Percentiles rank a stretch among this genome's conserved stretches.
Conservation (phyloP, 2,329 filamentous ascomycete genomes). For the Rhytidhysteron rufulum region DNA sequence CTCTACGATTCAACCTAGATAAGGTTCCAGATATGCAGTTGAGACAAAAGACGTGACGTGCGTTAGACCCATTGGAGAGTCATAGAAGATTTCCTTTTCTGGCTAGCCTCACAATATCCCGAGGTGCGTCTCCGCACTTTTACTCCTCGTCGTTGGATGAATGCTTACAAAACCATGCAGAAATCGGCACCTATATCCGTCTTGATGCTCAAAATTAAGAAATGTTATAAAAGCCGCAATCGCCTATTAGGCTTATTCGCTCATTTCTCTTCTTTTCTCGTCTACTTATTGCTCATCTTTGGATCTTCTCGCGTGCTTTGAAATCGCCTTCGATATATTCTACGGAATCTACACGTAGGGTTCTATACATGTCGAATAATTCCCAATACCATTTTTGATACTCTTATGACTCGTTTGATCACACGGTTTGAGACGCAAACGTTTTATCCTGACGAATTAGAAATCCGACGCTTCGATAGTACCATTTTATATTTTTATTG, state of each 20-base stretch:
- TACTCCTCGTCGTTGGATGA: conserved; percentile 18
- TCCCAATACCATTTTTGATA: neutral
- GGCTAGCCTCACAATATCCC: neutral
- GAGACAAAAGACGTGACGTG: too few relatives aligned
- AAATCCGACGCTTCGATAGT: too few relatives aligned
- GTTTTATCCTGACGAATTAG: too few relatives aligned
- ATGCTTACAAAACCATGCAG: conserved; percentile 24
- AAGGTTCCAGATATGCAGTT: too few relatives aligned
- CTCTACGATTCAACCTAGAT: too few relatives aligned
- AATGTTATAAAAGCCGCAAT: neutral
- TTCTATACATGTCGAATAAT: too few relatives aligned
- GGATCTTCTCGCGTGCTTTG: too few relatives aligned
- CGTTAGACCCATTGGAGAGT: too few relatives aligned
- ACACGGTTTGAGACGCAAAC: neutral
- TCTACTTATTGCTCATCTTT: neutral
- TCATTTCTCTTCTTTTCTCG: neutral
- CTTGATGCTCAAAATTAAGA: conserved; percentile 3
- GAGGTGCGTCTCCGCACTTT: conserved; percentile 13
- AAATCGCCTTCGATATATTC: too few relatives aligned
- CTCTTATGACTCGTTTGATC: neutral
- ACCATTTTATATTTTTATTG: too few relatives aligned
- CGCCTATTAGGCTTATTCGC: neutral
- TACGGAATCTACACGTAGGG: too few relatives aligned
- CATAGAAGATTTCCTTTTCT: too few relatives aligned
- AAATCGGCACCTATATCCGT: conserved; percentile 4